Base-by-base conservation (phyloP, 2,329 filamentous ascomycete genomes). In the Drechslerella stenobrocha region DNA sequence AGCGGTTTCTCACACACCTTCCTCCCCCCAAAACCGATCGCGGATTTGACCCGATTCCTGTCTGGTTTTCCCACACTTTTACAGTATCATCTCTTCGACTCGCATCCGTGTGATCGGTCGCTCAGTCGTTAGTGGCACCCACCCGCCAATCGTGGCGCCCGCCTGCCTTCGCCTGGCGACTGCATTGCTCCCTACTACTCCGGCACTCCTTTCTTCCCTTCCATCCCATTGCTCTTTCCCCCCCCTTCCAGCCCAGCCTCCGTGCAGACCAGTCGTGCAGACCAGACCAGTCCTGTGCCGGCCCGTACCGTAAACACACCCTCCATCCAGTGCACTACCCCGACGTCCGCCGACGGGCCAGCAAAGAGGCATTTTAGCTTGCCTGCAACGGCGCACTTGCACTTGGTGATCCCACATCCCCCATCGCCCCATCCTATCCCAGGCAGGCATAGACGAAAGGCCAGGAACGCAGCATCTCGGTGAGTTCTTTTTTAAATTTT, bases 1-100 rank as follows among this genome's bases (percentile, higher is more conserved):
- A 46, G 51, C 52, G 52, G 52, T 40, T 64, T 64, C 59, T 64
- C 52, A 64, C 58, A 56, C 60, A 58, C 60, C 60, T 65, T 65
- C 60, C 60, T 34, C 45, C 46, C 44, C 59, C 44, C 46, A 56
- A 60, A 57, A 57, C 56, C 60, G 37, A 51, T 46, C 37, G 59
- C 32, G 59, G 52, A 58, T 65, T 65, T 52, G 52, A 47, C 37
- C 30, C 52, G 40, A 48, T 46, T 57, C 52, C 60, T 20, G 15
- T 42, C 9, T 42, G 48, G 55, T 42, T 45, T 58, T 57, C 60
- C 60, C 60, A 65, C 60, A 57, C 60, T 46, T 47, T 52, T 52
- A 22, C n/a, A 5, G 22, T 52, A 24, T n/a, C 34, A 15, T 24
- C n/a, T n/a, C 13, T 35, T 45, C 44, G 40, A 26, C 26, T 51